Conservation (phyloP, 768 basidiomycete genomes). For the Calocybe indica region DNA sequence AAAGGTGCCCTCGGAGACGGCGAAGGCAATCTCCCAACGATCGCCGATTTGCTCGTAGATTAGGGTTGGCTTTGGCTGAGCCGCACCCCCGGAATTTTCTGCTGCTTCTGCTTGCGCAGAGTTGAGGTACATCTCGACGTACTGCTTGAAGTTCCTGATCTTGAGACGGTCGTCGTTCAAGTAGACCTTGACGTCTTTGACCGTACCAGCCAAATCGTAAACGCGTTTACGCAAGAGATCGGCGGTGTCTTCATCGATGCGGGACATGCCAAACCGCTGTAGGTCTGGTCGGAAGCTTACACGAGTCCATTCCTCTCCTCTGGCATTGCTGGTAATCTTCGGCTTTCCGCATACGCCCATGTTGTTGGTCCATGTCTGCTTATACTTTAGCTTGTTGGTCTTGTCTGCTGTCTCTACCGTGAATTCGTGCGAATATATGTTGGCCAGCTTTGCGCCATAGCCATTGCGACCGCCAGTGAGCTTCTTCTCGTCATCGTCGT, state of each 20-base stretch:
- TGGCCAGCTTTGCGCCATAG: slow-evolving; percentile 96
- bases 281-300: slow-evolving; percentile 94
- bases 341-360: slow-evolving; percentile 85
- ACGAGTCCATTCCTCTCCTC: slow-evolving; percentile 85
- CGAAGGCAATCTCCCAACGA: slow-evolving; percentile 95
- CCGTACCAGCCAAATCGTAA: slow-evolving; percentile 95
- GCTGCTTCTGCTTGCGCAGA: slow-evolving; percentile 67
- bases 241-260: slow-evolving; percentile 87
- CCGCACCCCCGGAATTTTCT: slow-evolving; percentile 73
- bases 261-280: slow-evolving; percentile 84
- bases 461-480: slow-evolving; percentile 98
- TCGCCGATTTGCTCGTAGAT: slow-evolving; percentile 75
- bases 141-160: slow-evolving; percentile 94
- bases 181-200: slow-evolving; percentile 88
- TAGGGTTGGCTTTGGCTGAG: slow-evolving; percentile 66
- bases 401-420: slow-evolving; percentile 94
- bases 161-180: slow-evolving; percentile 90
- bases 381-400: slow-evolving; percentile 82
- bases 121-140: slow-evolving; percentile 88
- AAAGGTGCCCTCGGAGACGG: slow-evolving; percentile 87
- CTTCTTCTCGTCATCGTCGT: slow-evolving; percentile 98
- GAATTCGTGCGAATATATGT: slow-evolving; percentile 97
- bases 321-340: slow-evolving; percentile 89
- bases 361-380: slow-evolving; percentile 91
- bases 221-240: slow-evolving; percentile 89